phyloP scores from a whole-genome alignment of 164 flowering plant species.

The Macadamia integrifolia region DNA sequence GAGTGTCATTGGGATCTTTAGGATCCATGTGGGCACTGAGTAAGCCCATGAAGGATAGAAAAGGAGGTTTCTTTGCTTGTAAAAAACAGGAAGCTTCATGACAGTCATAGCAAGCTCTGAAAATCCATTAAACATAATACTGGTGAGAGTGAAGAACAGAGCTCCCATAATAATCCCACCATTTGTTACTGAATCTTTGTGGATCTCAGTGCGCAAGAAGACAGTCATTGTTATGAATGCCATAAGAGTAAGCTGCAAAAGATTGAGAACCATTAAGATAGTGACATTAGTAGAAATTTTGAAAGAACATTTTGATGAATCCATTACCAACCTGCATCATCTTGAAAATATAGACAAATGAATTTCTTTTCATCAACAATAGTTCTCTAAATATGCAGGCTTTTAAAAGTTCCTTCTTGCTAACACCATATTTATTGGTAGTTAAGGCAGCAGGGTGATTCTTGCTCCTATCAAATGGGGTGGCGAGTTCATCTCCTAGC shows the following conservation, averaged over 20 bases:
- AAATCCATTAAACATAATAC: constrained; percentile 44
- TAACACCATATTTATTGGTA: constrained; percentile 36
- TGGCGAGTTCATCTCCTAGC: constrained; percentile 15
- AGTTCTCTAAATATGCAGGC: constrained; percentile 38
- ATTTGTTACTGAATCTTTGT: constrained; percentile 20
- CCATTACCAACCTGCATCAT: constrained; percentile 26
- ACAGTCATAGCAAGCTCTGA: constrained; percentile 30
- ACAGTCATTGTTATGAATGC: constrained; percentile 34
- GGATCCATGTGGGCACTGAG: constrained; percentile 67
- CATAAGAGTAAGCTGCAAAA: constrained; percentile 30
- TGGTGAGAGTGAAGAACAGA: constrained; percentile 30
- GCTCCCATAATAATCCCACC: constrained; percentile 43
- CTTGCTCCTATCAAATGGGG: constrained; percentile 39
- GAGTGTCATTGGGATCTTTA: constrained; percentile 46
- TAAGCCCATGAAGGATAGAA: constrained; percentile 88
- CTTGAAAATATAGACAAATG: constrained; percentile 29
- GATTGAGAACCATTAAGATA: background rate
- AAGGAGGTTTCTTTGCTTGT: constrained; percentile 77
- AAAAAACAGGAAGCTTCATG: constrained; percentile 58
- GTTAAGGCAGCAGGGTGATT: constrained; percentile 52
- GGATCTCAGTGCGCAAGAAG: constrained; percentile 18
- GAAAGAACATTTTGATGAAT: background rate
- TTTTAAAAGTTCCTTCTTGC: constrained; percentile 38
- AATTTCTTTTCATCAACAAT: constrained; percentile 44
- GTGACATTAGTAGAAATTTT: too few species aligned